Conservation (phyloP, 2,329 filamentous ascomycete genomes). For the Metarhizium sp. region DNA sequence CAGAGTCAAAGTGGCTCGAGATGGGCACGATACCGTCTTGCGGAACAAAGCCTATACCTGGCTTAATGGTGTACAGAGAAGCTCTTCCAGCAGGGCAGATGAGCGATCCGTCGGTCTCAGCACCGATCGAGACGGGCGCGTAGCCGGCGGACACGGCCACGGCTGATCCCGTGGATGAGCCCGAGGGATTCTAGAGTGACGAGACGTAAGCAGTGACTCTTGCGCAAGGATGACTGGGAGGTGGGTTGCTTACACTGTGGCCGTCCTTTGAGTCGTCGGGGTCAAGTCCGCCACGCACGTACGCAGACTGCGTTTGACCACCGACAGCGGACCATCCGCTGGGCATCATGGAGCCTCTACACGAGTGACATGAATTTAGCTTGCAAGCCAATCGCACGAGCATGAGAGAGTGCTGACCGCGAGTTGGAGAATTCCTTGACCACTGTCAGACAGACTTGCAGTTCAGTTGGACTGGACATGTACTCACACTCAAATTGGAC, state of each 20-base stretch:
- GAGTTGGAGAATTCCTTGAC: background rate
- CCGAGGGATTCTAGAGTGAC: slow-evolving; percentile 25
- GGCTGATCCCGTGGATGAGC: slow-evolving; percentile 45
- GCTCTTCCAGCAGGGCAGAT: slow-evolving; percentile 7
- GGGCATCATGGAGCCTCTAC: too few relatives aligned
- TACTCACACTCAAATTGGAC: slow-evolving; percentile 7
- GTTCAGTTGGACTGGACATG: too few relatives aligned
- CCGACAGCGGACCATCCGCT: slow-evolving; percentile 9
- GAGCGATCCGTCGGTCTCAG: slow-evolving; percentile 41
- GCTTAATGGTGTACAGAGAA: slow-evolving; percentile 9
- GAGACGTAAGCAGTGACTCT: background rate
- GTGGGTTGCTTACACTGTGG: slow-evolving; percentile 4
- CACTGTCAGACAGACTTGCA: background rate
- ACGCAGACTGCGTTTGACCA: slow-evolving; percentile 9
- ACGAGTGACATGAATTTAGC: too few relatives aligned
- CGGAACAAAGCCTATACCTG: slow-evolving; percentile 5
- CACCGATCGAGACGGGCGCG: slow-evolving; percentile 46
- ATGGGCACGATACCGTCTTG: slow-evolving; percentile 5
- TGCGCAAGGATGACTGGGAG: background rate
- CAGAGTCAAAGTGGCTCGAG: slow-evolving; percentile 2
- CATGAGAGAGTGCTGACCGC: too few relatives aligned
- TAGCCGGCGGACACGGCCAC: slow-evolving; percentile 44
- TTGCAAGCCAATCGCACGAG: too few relatives aligned
- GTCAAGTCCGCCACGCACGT: slow-evolving; percentile 6
- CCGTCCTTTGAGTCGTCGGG: slow-evolving; percentile 4